phyloP scores from a whole-genome alignment of 164 flowering plant genomes.

The Chloranthus sessilifolius region DNA sequence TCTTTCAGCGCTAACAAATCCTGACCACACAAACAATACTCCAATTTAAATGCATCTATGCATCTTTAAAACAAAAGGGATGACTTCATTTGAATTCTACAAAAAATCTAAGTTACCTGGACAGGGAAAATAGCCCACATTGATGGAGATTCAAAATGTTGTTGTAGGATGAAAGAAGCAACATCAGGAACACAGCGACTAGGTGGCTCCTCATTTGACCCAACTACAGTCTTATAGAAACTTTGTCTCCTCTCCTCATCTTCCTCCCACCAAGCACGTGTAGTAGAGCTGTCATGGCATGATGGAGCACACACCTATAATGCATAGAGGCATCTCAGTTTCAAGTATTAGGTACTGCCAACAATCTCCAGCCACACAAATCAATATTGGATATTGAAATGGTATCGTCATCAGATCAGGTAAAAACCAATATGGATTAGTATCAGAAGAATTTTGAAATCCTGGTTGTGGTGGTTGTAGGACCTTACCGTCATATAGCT shows the following conservation, averaged over 20 bases:
- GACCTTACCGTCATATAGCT: conserved; percentile 84
- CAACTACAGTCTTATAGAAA: conserved; percentile 60
- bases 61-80: no score
- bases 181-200: conserved; percentile 72
- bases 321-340: no score
- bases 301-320: conserved; percentile 96
- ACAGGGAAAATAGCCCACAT: conserved; percentile 99
- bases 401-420: no score
- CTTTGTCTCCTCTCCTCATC: conserved; percentile 77
- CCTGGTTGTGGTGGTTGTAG: no score
- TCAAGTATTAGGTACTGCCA: no score
- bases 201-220: conserved; percentile 66
- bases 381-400: no score
- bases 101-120: no score
- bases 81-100: no score
- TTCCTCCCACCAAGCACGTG: conserved; percentile 99
- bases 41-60: no score
- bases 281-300: conserved; percentile 94
- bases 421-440: no score
- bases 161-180: conserved; percentile 53
- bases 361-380: no score
- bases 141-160: conserved; percentile 92
- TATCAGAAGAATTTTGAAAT: no score
- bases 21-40: conserved; percentile 33
- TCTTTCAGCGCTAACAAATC: conserved; percentile 84